phyloP scores from a whole-genome alignment of 768 basidiomycete species.

The Cytidiella melzeri region DNA sequence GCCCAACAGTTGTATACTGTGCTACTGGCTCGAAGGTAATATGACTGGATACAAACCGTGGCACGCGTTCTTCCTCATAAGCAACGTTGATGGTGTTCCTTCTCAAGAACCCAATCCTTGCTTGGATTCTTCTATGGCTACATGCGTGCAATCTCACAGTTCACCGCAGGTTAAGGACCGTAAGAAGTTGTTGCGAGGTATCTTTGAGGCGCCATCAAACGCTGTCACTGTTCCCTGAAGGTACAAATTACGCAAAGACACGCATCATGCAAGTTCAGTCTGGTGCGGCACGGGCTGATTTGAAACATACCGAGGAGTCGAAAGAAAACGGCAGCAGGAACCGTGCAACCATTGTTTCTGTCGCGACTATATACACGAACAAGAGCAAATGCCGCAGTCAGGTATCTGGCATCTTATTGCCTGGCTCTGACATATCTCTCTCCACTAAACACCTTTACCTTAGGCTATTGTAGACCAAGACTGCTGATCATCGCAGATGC shows the following conservation, averaged over 20 bases:
- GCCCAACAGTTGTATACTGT: constrained; percentile 74
- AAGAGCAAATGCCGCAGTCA: constrained; percentile 92
- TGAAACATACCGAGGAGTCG: constrained; percentile 85
- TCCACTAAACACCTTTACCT: neutral
- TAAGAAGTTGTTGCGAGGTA: constrained; percentile 80
- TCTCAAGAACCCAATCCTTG: constrained; percentile 71
- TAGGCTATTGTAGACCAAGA: constrained; percentile 73
- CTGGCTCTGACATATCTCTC: neutral
- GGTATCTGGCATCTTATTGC: constrained; percentile 40
- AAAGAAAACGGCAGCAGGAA: constrained; percentile 38
- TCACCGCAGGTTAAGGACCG: constrained; percentile 93
- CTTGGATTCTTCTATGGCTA: constrained; percentile 68
- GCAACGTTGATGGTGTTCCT: constrained; percentile 28
- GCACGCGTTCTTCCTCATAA: neutral
- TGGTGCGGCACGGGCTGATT: constrained; percentile 89
- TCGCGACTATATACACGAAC: constrained; percentile 90
- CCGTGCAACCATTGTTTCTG: constrained; percentile 67
- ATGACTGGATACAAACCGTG: too few species aligned
- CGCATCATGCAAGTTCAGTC: constrained; percentile 90
- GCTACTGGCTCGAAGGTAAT: constrained; percentile 92
- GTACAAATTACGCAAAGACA: constrained; percentile 90
- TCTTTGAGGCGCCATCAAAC: constrained; percentile 76
- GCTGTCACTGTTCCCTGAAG: constrained; percentile 90
- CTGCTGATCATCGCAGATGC: neutral
- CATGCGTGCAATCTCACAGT: constrained; percentile 98